Conservation (phyloP, 345 rosid genomes). For the Combretum micranthum region DNA sequence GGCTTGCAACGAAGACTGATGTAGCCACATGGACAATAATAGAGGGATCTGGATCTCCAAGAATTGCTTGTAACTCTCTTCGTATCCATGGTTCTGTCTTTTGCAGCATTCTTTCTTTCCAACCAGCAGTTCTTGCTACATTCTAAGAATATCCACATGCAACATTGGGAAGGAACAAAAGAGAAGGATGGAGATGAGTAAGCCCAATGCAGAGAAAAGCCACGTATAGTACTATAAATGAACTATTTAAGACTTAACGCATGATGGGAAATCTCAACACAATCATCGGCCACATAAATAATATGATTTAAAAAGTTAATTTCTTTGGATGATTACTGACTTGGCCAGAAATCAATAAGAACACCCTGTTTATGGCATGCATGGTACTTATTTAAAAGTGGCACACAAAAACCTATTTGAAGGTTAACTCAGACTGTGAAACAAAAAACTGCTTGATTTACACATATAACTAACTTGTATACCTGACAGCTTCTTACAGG, state of each 20-base stretch:
- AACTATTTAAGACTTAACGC: too few relatives aligned
- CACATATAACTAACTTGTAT: background rate
- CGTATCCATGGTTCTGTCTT: conserved; percentile 63
- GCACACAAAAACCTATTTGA: too few relatives aligned
- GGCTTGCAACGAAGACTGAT: conserved; percentile 36
- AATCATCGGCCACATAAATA: too few relatives aligned
- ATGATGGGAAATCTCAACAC: too few relatives aligned
- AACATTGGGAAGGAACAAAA: background rate
- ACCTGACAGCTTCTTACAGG: conserved; percentile 33
- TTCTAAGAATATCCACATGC: conserved; percentile 12
- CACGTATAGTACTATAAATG: too few relatives aligned
- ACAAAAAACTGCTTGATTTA: background rate
- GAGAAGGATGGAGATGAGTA: background rate
- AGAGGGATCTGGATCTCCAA: conserved; percentile 63
- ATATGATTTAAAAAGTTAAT: too few relatives aligned
- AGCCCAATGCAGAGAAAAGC: too few relatives aligned
- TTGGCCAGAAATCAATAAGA: too few relatives aligned
- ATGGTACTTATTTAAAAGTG: too few relatives aligned
- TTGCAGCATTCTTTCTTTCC: conserved; percentile 27
- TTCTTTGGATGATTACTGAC: too few relatives aligned
- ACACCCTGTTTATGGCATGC: too few relatives aligned
- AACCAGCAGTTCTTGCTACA: conserved; percentile 16
- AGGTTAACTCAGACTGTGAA: background rate
- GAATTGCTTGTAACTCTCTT: conserved; percentile 67
- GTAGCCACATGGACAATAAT: conserved; percentile 63